Base-by-base conservation (phyloP, 2,329 filamentous ascomycete species). In the Plectosphaerella plurivora region DNA sequence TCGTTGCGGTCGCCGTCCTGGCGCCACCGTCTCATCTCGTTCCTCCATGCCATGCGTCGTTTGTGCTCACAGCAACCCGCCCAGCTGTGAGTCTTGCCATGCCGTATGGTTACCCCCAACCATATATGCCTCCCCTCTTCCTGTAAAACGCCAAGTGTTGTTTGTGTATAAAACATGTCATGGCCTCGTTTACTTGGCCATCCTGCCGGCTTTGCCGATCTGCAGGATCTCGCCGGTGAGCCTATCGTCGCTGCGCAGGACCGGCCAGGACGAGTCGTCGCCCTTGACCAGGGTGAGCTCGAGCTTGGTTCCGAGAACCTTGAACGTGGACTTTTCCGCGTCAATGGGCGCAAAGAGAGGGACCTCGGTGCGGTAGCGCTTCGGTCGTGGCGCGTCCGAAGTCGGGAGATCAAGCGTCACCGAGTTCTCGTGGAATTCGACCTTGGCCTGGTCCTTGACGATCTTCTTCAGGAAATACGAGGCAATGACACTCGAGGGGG, bases 391-490 rank as follows among this genome's bases (percentile, higher is more conserved):
- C 53, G 83, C 78, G 65, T 97, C 93, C 33, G 81, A 83, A 9
- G 94, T 99, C n/a, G 82, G 84, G 39, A 99, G 79, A 66, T 99
- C 90, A 44, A 99, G 79, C 11, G 80, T 77, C 49, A 97, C 71
- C 46, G 81, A 75, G 47, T 78, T 75, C 3, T 80, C 64, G 36
- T 75, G 68, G 67, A 97, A 93, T 22, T 80, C 75, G 45, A 97
- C 80, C 59, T 81, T 87, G 49, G 91, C 88, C 24, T 75, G 81
- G 22, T 86, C 81, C 72, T 93, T 95, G 73, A 92, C 84, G 63
- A 99, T 96, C 75, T 97, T 97, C 78, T 97, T 99, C 51, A 97
- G 79, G 73, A 96, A 99, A 60, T 97, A 87, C 9, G 89, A 94
- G 2, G 89, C 92, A 59, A 95, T 96, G 53, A 97, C 89, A 14